These are phyloP conservation scores for Candida ortonii DNA, from an alignment of 805 yeast genomes.

Conservation along the genomic window DNA sequence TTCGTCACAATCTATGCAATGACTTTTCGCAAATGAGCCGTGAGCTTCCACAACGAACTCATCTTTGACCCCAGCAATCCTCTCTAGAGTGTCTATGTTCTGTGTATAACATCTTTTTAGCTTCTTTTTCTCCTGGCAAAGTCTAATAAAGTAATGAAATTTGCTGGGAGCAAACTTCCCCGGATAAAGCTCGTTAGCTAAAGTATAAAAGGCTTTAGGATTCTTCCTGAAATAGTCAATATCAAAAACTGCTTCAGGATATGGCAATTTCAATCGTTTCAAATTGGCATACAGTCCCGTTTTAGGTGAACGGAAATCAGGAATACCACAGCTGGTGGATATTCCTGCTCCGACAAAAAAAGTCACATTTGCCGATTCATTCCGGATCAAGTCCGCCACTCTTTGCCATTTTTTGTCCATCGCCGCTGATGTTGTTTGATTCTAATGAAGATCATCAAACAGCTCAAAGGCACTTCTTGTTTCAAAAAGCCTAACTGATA, in stretches of 20 bases:
- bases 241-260: constrained; percentile 94
- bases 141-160: constrained; percentile 70
- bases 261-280: constrained; percentile 71
- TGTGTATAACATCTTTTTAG: constrained; percentile 82
- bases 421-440: no score
- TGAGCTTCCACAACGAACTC: constrained; percentile 83
- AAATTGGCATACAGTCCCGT: constrained; percentile 87
- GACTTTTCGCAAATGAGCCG: constrained; percentile 85
- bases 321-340: constrained; percentile 91
- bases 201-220: constrained; percentile 81
- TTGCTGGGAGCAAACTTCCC: constrained; percentile 81
- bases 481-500: not conserved
- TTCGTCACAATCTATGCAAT: constrained; percentile 71
- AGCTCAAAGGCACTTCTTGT: no score
- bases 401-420: constrained; percentile 26
- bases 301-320: constrained; percentile 88
- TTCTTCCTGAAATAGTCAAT: constrained; percentile 71
- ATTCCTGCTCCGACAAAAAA: constrained; percentile 92
- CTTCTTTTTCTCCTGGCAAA: constrained; percentile 61
- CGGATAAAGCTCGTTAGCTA: constrained; percentile 85
- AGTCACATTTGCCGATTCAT: constrained; percentile 41
- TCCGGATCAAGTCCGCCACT: constrained; percentile 23
- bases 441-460: no score
- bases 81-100: constrained; percentile 88
- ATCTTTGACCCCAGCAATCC: constrained; percentile 71